Evolutionary conservation across 2,329 filamentous ascomycete genomes (phyloP).

Genomic region (Alternaria conjuncta): DNA sequence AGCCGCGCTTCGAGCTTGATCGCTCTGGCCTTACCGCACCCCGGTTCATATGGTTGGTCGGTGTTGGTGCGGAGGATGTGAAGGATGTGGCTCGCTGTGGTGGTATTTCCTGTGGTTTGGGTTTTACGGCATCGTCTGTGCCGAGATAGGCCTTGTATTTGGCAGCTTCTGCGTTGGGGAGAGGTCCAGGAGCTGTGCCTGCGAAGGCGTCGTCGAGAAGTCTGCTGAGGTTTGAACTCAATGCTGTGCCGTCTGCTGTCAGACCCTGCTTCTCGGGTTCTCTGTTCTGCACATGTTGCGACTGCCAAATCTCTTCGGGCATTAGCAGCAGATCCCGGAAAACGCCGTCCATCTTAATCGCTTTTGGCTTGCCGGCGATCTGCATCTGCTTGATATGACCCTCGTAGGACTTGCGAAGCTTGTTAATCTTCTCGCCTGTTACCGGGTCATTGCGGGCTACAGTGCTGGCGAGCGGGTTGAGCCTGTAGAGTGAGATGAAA

Average conservation of each 20-base stretch:
- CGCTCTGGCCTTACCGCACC: conserved; percentile 67
- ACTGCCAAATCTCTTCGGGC: conserved; percentile 51
- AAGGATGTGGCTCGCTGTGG: conserved; percentile 29
- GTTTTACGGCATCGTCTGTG: conserved; percentile 49
- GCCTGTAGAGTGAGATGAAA: conserved; percentile 64
- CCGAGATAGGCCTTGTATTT: conserved; percentile 54
- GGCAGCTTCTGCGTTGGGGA: conserved; percentile 50
- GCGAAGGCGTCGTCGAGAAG: conserved; percentile 51
- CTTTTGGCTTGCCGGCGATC: conserved; percentile 58
- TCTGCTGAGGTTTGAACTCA: conserved; percentile 31
- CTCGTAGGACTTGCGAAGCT: conserved; percentile 64
- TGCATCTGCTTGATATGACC: conserved; percentile 59
- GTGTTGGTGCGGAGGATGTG: conserved; percentile 32
- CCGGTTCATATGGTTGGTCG: conserved; percentile 45
- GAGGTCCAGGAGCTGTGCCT: conserved; percentile 51
- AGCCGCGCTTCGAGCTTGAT: conserved; percentile 74
- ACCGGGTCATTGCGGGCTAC: conserved; percentile 65
- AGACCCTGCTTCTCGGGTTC: conserved; percentile 44
- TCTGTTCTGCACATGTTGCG: conserved; percentile 48
- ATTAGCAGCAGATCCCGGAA: conserved; percentile 46
- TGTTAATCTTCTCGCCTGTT: conserved; percentile 70
- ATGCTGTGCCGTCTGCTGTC: conserved; percentile 34
- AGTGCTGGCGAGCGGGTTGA: conserved; percentile 62
- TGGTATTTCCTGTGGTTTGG: conserved; percentile 36
- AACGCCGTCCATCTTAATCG: conserved; percentile 49